Base-by-base conservation (phyloP, 2,329 filamentous ascomycete genomes). In the Camillea tinctor region DNA sequence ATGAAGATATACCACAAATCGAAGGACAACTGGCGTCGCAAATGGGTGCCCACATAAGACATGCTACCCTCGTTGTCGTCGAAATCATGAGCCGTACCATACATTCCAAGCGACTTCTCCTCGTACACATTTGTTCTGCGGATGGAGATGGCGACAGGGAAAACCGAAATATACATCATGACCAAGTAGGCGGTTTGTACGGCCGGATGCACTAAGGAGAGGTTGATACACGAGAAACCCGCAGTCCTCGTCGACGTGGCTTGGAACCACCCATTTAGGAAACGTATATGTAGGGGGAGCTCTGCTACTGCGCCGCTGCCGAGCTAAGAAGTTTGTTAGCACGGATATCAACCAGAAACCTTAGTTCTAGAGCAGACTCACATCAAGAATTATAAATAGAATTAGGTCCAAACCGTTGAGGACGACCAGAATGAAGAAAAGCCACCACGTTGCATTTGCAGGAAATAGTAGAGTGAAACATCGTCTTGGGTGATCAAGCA, bases 101-200 rank as follows among this genome's bases (percentile, higher is more conserved):
- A 93, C 26, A 96, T 86, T 4, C 92, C 92, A 0, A 95, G 83
- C 0, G 88, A 92, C 66, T 89, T 91, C 73, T 98, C 94, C 75
- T 97, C 94, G 78, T 98, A 98, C 2, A 97, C 94, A 73, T 98
- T 98, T 60, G 94, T 97, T 65, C 91, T 84, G 56, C 94, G 92
- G 69, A 98, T 90, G 6, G 91, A 95, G 69, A 98, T 98, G 72
- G 95, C 94, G 68, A 98, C 96, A 4, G 94, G 94, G 68, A 97
- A 96, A 61, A 97, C 91, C 60, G 93, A 97, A 63, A 98, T 97
- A 76, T 98, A 98, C 95, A 98, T 98, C 95, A 98, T 98, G 75
- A 98, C 88, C 76, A 98, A 81, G 77, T 97, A 98, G 22, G 93
- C 92, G 15, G 96, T 92, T 70, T 97, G 93, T 60, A 97, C 92